A percentile compares a stretch with the other conserved stretches of the same genome.
Conservation (phyloP, 139 green algal species). For the Chlorella sorokiniana region DNA sequence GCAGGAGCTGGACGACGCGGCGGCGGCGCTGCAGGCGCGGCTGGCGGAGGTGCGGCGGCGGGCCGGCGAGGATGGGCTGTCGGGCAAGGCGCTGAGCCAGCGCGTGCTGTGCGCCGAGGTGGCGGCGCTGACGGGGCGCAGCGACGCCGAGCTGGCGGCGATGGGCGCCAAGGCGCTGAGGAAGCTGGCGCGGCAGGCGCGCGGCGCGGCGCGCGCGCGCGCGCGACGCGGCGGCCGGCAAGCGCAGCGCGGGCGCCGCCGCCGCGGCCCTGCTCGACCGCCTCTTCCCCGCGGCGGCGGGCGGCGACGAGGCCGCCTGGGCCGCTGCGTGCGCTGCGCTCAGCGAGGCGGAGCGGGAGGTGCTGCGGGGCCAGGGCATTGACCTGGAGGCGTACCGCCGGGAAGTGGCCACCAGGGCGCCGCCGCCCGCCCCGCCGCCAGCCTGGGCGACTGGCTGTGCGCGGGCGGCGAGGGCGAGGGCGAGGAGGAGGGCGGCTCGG, state of each 20-base stretch:
- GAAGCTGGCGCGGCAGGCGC: neutral
- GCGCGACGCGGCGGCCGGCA: too few relatives aligned
- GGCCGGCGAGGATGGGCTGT: too few relatives aligned
- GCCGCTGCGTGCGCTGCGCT: neutral
- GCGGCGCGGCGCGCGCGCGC: neutral
- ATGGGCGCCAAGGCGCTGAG: neutral
- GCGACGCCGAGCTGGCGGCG: neutral
- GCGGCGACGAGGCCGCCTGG: neutral
- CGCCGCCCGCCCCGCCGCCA: neutral
- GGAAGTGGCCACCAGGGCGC: neutral
- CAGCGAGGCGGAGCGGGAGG: neutral
- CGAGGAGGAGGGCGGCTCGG: neutral
- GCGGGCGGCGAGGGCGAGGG: neutral
- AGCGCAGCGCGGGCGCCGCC: neutral
- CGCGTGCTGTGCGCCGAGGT: too few relatives aligned
- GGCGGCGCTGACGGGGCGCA: neutral
- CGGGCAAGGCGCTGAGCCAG: too few relatives aligned
- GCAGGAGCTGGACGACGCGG: neutral
- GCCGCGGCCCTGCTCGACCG: neutral
- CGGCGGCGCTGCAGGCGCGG: neutral
- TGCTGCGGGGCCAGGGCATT: neutral
- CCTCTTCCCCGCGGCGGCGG: neutral
- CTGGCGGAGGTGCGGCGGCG: too few relatives aligned
- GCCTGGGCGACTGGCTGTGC: neutral
- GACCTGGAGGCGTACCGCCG: constrained; percentile 9